A percentile compares a stretch with the other conserved stretches of the same genome.
Conservation (phyloP, 2,329 filamentous ascomycete species). For the Davidsoniella australis region DNA sequence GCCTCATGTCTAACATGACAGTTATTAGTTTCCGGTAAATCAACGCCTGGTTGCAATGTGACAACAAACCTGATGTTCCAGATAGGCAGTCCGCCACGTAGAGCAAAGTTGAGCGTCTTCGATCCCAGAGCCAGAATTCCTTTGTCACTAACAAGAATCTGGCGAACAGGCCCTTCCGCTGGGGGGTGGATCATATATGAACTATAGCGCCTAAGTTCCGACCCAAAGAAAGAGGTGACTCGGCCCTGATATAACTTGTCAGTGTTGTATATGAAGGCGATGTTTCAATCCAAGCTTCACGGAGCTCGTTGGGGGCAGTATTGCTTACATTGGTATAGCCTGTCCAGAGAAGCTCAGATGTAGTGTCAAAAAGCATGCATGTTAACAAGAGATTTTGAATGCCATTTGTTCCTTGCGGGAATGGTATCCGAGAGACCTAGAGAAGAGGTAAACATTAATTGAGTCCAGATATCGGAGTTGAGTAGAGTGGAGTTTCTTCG, state of each 20-base stretch:
- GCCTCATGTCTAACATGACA: constrained; percentile 3
- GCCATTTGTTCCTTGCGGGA: constrained; percentile 58
- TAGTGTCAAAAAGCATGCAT: constrained; percentile 74
- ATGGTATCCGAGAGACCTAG: constrained; percentile 63
- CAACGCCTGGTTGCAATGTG: not conserved
- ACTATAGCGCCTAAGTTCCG: constrained; percentile 74
- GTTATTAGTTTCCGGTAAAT: not conserved
- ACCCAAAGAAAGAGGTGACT: constrained; percentile 73
- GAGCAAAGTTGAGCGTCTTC: constrained; percentile 76
- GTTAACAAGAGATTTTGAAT: constrained; percentile 50
- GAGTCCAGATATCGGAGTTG: not conserved
- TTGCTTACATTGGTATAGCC: constrained; percentile 38
- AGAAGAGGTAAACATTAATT: not conserved
- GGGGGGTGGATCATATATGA: constrained; percentile 67
- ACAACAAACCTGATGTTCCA: constrained; percentile 64
- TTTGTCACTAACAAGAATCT: constrained; percentile 80
- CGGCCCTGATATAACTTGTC: constrained; percentile 46
- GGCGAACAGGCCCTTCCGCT: constrained; percentile 63
- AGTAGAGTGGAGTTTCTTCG: not conserved
- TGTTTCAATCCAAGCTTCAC: not conserved
- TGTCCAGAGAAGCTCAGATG: constrained; percentile 80
- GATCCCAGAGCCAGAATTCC: constrained; percentile 75
- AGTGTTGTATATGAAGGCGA: not conserved
- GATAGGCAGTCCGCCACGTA: constrained; percentile 61
- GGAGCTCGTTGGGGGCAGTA: not conserved